Base-by-base conservation (phyloP, 805 yeast species). In the Candida hispaniensis region DNA sequence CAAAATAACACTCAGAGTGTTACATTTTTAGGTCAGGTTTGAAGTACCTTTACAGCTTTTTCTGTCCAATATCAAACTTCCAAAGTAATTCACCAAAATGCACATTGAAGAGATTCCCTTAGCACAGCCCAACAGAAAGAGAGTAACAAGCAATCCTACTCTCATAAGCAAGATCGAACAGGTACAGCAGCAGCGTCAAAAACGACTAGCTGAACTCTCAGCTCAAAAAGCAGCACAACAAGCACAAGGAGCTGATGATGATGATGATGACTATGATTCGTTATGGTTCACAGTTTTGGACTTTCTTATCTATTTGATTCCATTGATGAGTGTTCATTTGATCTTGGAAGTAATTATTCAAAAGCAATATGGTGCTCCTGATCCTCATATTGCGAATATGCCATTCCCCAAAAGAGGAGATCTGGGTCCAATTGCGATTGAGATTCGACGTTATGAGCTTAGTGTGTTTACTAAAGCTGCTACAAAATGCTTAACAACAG, bases 291-390 rank as follows among this genome's bases (percentile, higher is more conserved):
- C 34, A 15, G 15, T 44, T 4, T 46, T 55, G 15, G 59, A 54
- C 39, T 46, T 49, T 30, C 36, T 49, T 14, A 41, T 43, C 43
- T 48, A 48, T 23, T 19, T 55, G 23, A 43, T 55, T 12, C 60
- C 61, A 3, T 39, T 61, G 41, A 41, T 51, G 15, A 39, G 58
- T 6, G 55, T 59, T 7, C 59, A 60, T 39, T 38, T 50, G 8
- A 48, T 50, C 16, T 46, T 60, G 18, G 58, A 56, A 24, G 46
- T 49, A 11, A 44, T 60, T 5, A 63, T 61, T 1, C 49, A 57
- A 16, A 32, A 44, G 32, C 63, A 60, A 43, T 60, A 61, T 40
- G 51, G 46, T 13, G 58, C 54, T 41, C 48, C 39, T 15, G 39
- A 33, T 18, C 20, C 36, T 4, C 7, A 27, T 10, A 14, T 32